These are phyloP conservation scores for Beta macrorhiza DNA, from an alignment of 179 eudicot genomes.

Conservation along the genomic window DNA sequence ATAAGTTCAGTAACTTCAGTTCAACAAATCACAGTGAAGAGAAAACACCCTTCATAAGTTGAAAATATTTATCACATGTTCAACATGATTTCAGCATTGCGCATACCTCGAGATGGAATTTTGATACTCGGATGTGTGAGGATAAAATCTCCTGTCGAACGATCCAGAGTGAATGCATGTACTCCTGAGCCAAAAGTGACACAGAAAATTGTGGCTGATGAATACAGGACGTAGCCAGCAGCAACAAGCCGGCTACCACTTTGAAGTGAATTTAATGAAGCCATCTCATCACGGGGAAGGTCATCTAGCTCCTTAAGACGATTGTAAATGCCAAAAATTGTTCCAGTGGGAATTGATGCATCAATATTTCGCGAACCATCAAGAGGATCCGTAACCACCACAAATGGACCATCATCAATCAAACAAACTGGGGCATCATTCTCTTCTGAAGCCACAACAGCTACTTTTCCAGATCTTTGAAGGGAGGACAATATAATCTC, in stretches of 20 bases:
- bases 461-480: conserved; percentile 81
- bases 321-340: conserved; percentile 85
- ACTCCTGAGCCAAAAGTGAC: conserved; percentile 86
- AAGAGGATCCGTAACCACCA: conserved; percentile 92
- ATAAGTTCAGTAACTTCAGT: too few relatives aligned
- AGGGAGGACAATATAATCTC: conserved; percentile 78
- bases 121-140: conserved; percentile 75
- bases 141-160: conserved; percentile 82
- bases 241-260: conserved; percentile 79
- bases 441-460: conserved; percentile 98
- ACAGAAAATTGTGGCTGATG: conserved; percentile 93
- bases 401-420: conserved; percentile 79
- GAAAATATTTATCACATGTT: too few relatives aligned
- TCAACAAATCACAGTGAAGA: too few relatives aligned
- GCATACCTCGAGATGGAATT: conserved; percentile 86
- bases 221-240: conserved; percentile 92
- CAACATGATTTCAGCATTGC: background rate
- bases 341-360: conserved; percentile 98
- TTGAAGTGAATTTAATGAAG: conserved; percentile 80
- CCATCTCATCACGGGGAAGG: conserved; percentile 74
- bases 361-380: conserved; percentile 97
- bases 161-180: conserved; percentile 84
- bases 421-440: conserved; percentile 88
- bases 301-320: conserved; percentile 75
- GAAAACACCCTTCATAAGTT: too few relatives aligned